Conservation (phyloP, 805 yeast genomes). For the Monosporozyma servazzii region DNA sequence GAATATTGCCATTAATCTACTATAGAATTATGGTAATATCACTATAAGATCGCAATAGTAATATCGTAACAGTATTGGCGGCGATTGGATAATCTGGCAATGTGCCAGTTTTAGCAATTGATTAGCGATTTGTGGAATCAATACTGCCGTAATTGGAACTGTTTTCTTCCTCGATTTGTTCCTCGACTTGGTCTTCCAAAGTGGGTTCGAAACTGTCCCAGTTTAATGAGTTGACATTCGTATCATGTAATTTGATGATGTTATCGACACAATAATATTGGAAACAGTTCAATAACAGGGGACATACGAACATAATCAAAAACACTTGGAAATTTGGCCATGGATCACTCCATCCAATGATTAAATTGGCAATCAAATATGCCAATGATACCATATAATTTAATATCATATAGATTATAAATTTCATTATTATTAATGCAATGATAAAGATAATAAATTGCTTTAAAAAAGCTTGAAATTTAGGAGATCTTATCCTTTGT, state of each 20-base stretch:
- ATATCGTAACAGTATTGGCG: no score
- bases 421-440: constrained; percentile 57
- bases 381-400: constrained; percentile 60
- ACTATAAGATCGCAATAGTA: no score
- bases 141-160: neutral
- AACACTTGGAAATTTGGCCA: constrained; percentile 78
- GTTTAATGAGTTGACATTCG: constrained; percentile 15
- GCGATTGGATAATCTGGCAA: no score
- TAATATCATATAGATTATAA: constrained; percentile 46
- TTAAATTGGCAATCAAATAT: constrained; percentile 62
- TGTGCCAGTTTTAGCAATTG: neutral
- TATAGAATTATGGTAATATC: no score
- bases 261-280: constrained; percentile 68
- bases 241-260: constrained; percentile 50
- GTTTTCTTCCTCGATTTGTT: neutral
- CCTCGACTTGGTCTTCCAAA: constrained; percentile 8
- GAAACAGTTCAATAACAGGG: constrained; percentile 61
- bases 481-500: constrained; percentile 49
- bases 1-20: neutral
- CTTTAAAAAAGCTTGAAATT: constrained; percentile 54
- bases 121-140: neutral
- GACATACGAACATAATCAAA: constrained; percentile 77
- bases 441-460: constrained; percentile 62
- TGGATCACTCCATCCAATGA: constrained; percentile 74
- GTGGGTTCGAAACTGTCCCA: constrained; percentile 24